A percentile compares a stretch with the other conserved stretches of the same genome.
Conservation (phyloP, 345 rosid genomes). For the Populus ilicifolia region DNA sequence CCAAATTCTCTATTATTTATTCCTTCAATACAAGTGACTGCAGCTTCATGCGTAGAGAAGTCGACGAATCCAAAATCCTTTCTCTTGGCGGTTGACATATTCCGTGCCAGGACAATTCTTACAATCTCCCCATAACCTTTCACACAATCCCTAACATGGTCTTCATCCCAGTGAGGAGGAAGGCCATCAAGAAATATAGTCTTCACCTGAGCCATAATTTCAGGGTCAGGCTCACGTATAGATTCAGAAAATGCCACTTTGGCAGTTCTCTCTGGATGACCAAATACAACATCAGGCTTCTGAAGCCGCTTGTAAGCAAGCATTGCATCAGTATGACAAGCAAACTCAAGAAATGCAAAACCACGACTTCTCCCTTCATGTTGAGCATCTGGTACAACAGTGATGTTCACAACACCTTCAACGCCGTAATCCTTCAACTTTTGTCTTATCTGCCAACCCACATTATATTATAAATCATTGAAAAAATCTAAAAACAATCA, state of each 20-base stretch:
- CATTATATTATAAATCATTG: constrained; percentile 14
- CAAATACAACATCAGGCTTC: constrained; percentile 63
- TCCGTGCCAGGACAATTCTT: constrained; percentile 50
- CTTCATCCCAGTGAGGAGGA: constrained; percentile 64
- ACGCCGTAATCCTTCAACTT: constrained; percentile 53
- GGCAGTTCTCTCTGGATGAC: constrained; percentile 60
- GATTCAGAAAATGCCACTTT: constrained; percentile 74
- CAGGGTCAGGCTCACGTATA: constrained; percentile 60
- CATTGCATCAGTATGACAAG: constrained; percentile 64
- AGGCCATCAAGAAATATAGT: constrained; percentile 62
- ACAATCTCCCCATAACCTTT: constrained; percentile 44
- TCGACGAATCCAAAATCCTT: constrained; percentile 63
- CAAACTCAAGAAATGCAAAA: constrained; percentile 62
- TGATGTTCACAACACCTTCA: constrained; percentile 50
- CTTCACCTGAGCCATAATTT: constrained; percentile 60
- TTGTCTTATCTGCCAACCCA: constrained; percentile 46
- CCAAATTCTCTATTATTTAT: constrained; percentile 36
- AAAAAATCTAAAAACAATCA: constrained; percentile 7
- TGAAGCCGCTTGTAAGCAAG: constrained; percentile 60
- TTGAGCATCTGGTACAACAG: constrained; percentile 54
- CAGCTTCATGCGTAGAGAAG: constrained; percentile 55
- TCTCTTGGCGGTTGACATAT: constrained; percentile 61
- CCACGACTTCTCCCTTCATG: constrained; percentile 67
- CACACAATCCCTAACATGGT: constrained; percentile 37
- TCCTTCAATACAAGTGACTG: constrained; percentile 49